Percentiles rank a stretch among this genome's conserved stretches.
Conservation (phyloP, 352 stramenopile genomes). For the Blastocystis sp. region DNA sequence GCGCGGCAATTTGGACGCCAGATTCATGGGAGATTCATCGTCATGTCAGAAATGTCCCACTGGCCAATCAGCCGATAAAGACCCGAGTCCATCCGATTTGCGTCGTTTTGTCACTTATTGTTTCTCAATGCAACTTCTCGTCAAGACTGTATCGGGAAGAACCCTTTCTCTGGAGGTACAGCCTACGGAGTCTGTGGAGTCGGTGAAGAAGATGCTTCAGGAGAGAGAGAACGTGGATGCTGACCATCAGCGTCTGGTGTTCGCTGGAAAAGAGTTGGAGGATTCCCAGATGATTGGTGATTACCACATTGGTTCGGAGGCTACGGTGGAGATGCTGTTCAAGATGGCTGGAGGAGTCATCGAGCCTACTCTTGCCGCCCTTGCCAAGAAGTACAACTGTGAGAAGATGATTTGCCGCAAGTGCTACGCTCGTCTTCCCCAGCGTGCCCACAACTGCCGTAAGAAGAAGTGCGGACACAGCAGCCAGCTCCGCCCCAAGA, state of each 20-base stretch:
- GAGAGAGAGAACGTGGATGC: slow-evolving; percentile 42
- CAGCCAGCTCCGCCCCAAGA: slow-evolving; percentile 98
- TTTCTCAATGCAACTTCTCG: slow-evolving; percentile 4
- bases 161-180: slow-evolving; percentile 44
- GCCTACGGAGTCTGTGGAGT: slow-evolving; percentile 9
- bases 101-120: not conserved
- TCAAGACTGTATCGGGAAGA: slow-evolving; percentile 51
- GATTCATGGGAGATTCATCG: not conserved
- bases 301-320: slow-evolving; percentile 63
- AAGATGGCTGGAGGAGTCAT: slow-evolving; percentile 64
- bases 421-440: slow-evolving; percentile 93
- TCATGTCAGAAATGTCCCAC: not conserved
- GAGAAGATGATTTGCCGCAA: slow-evolving; percentile 99
- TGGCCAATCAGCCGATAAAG: not conserved
- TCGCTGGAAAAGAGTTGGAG: slow-evolving; percentile 62
- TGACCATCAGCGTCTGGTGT: slow-evolving; percentile 62
- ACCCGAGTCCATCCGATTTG: not conserved
- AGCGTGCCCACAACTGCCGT: slow-evolving; percentile 96
- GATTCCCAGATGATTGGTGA: slow-evolving; percentile 58
- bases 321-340: slow-evolving; percentile 58
- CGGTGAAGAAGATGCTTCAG: slow-evolving; percentile 43
- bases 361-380: slow-evolving; percentile 86
- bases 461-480: slow-evolving; percentile 99
- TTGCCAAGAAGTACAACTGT: slow-evolving; percentile 98
- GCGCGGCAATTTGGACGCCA: not conserved